Conservation (phyloP, 2,329 filamentous ascomycete species). For the Cladosporium sphaerospermum region DNA sequence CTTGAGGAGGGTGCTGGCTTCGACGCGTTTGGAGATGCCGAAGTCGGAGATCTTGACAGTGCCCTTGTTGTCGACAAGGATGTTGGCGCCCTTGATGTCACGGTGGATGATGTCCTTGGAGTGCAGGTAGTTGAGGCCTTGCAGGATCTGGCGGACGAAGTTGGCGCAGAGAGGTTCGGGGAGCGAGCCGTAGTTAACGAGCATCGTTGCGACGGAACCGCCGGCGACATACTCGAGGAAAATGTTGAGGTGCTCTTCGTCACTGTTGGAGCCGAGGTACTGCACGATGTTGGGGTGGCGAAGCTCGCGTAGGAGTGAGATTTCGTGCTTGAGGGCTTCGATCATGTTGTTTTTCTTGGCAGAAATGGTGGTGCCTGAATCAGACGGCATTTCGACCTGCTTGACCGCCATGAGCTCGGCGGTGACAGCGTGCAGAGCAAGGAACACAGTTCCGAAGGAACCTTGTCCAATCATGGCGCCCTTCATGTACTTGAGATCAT, state of each 20-base stretch:
- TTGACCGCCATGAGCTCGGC: constrained; percentile 97
- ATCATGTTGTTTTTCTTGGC: constrained; percentile 97
- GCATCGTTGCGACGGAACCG: constrained; percentile 95
- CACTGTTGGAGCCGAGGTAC: constrained; percentile 90
- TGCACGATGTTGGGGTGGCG: constrained; percentile 97
- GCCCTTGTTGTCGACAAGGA: constrained; percentile 97
- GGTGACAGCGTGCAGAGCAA: constrained; percentile 90
- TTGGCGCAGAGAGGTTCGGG: constrained; percentile 90
- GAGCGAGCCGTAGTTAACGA: constrained; percentile 94
- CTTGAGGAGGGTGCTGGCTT: constrained; percentile 73
- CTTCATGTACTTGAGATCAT: constrained; percentile 99
- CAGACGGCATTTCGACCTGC: constrained; percentile 87
- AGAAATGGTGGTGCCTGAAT: constrained; percentile 70
- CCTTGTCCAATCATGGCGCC: constrained; percentile 94
- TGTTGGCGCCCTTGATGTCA: constrained; percentile 98
- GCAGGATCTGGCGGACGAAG: constrained; percentile 92
- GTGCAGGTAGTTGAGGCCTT: constrained; percentile 88
- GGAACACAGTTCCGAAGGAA: constrained; percentile 91
- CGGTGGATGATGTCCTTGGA: constrained; percentile 94
- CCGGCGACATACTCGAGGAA: constrained; percentile 98
- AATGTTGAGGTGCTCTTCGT: constrained; percentile 91
- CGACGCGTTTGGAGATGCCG: constrained; percentile 95
- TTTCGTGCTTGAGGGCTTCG: constrained; percentile 92
- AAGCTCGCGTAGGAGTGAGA: constrained; percentile 84
- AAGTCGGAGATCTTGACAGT: constrained; percentile 99